Conservation (phyloP, 2,329 filamentous ascomycete species). For the Capronia epimyces region DNA sequence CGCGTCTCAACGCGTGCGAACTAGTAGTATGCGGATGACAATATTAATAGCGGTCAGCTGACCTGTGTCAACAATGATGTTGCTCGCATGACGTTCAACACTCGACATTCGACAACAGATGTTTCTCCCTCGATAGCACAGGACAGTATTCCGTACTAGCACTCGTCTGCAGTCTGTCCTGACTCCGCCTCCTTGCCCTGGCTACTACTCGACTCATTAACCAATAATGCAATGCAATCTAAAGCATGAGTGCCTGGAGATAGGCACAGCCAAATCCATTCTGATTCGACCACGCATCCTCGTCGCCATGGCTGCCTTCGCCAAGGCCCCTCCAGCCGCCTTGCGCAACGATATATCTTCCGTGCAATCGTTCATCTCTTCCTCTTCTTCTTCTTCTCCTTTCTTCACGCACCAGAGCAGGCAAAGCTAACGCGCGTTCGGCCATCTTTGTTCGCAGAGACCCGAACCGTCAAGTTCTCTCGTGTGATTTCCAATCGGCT, state of each 20-base stretch:
- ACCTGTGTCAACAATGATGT: background rate
- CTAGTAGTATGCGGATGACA: no score
- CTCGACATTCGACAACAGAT: background rate
- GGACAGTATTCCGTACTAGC: no score
- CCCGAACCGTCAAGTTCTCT: slow-evolving; percentile 27
- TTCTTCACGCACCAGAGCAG: slow-evolving; percentile 29
- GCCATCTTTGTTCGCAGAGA: slow-evolving; percentile 22
- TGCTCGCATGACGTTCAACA: background rate
- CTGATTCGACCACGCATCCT: slow-evolving; percentile 21
- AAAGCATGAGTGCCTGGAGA: slow-evolving; percentile 17
- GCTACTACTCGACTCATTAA: background rate
- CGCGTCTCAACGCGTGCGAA: background rate
- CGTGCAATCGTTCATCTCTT: slow-evolving; percentile 6
- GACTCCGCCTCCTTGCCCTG: background rate
- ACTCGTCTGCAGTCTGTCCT: no score
- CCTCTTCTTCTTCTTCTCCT: slow-evolving; percentile 21
- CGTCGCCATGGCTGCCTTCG: slow-evolving; percentile 17
- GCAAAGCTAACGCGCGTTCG: slow-evolving; percentile 26
- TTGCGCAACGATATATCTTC: slow-evolving; percentile 20
- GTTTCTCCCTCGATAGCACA: background rate
- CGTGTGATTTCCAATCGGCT: slow-evolving; percentile 21
- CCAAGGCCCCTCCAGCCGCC: slow-evolving; percentile 22
- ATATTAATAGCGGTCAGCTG: background rate
- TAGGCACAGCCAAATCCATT: slow-evolving; percentile 2
- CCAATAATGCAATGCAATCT: background rate